Base-by-base conservation (phyloP, 2,329 filamentous ascomycete genomes). In the Fusarium tuaranense region DNA sequence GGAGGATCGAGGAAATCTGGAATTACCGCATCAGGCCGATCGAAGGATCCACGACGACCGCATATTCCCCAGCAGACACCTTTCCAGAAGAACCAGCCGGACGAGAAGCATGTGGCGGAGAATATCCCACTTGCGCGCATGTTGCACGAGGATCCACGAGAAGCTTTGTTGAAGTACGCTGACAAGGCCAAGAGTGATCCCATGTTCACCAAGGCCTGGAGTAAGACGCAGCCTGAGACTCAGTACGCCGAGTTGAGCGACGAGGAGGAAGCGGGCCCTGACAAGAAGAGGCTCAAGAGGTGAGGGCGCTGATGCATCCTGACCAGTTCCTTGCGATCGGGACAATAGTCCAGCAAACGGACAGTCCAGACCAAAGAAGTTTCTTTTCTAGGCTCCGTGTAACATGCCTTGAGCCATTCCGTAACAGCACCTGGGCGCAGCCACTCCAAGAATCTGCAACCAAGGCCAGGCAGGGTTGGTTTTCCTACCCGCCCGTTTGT, bases 71-170 rank as follows among this genome's bases (percentile, higher is more conserved):
- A 90, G 67, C 90, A 93, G 65, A 98, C 97, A 12, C 97, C 97
- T 0, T 98, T 98, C 81, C 93, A 94, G 78, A 97, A 97, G 83
- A 94, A 89, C 70, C 94, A 97, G 79, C 95, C 96, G 0, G 95
- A 98, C 82, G 94, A 96, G 82, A 93, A 93, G 79, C 94, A 97
- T 81, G 94, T 99, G 71, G 92, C 92, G 78, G 91, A 96, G 80
- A 94, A 94, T 75, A 97, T 98, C 63, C 95, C 95, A 32, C 88
- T 98, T 14, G 96, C 95, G 72, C 92, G 91, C 72, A 97, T 99
- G 94, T 88, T 97, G 58, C 95, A 99, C 83, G 97, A 99, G 82
- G 97, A 99, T 85, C 97, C 97, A 0, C 88, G 97, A 73, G 97
- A 98, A 83, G 97, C 97, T 55, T 85, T 99, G 80, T 85, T 99